Evolutionary conservation across 1,284 basidiomycete genomes (phyloP).

Genomic region (Cutaneotrichosporon sp.): DNA sequence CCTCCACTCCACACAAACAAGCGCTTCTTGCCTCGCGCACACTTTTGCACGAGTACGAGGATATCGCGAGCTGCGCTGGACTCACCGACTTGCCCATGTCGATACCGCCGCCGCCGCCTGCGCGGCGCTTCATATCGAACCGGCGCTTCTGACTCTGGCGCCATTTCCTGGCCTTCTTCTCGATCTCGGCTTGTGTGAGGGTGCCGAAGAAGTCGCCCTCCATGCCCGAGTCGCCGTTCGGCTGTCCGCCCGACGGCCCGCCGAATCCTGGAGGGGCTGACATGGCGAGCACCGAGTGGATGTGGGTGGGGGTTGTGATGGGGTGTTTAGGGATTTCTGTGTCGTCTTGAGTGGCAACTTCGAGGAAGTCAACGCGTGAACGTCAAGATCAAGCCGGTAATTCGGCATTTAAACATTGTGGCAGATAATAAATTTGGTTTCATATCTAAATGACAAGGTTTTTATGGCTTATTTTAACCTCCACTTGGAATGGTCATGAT

Average conservation of each 20-base stretch:
- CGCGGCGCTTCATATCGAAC: conserved; percentile 51
- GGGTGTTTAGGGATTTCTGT: conserved; percentile 6
- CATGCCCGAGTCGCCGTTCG: conserved; percentile 38
- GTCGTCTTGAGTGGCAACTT: conserved; percentile 4
- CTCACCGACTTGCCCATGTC: conserved; percentile 54
- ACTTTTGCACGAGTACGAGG: neutral
- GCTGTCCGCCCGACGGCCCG: conserved; percentile 24
- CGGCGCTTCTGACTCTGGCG: conserved; percentile 48
- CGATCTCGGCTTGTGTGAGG: conserved; percentile 51
- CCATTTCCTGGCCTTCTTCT: conserved; percentile 55
- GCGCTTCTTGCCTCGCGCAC: neutral
- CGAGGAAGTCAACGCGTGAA: neutral
- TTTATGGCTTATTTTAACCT: neutral
- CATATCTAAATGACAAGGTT: neutral
- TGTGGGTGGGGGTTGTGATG: conserved; percentile 9
- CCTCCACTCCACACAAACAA: conserved; percentile 3
- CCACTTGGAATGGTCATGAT: neutral
- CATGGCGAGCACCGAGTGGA: conserved; percentile 30
- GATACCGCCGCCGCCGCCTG: conserved; percentile 51
- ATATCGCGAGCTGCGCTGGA: conserved; percentile 6
- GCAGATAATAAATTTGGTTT: neutral
- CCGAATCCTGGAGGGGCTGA: conserved; percentile 52
- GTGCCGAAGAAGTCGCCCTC: conserved; percentile 51
- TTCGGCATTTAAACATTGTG: neutral
- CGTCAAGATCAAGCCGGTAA: neutral